Base-by-base conservation (phyloP, 805 yeast genomes). In the Alloascoidea hylecoeti region DNA sequence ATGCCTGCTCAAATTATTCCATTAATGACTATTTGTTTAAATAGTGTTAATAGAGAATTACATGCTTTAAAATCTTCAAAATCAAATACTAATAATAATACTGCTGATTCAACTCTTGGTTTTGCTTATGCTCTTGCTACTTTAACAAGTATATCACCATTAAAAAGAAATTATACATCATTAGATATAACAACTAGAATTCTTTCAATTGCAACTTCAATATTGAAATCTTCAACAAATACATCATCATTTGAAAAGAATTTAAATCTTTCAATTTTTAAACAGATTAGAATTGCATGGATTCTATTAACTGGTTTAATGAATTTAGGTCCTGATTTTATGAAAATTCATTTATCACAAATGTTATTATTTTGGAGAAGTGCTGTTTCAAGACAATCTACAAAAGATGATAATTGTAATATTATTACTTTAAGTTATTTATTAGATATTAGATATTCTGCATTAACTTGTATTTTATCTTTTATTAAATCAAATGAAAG, bases 331-430 rank as follows among this genome's bases (percentile, higher is more conserved):
- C 65, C 66, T 13, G 57, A 62, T 16, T 69, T 72, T 40, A 58
- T 81, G 28, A 59, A 64, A 37, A 60, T 72, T 40, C 78, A 77
- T 44, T 57, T 68, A 12, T 65, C 75, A 2, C 84, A 77, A 45
- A 60, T 81, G 37, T 53, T 80, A 35, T 52, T 63, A 5, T 60
- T 79, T 40, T 81, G 88, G 88, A 75, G 75, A 43, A 65, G 69
- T 34, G 58, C 77, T 4, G 48, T 75, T 30, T 66, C 72, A 1
- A 48, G 48, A 37, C 56, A 51, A 3, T 38, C 46, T 13, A 71
- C 70, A 35, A 60, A 70, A 2, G 64, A 68, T 39, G 63, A 67
- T 12, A 59, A 67, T 13, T 49, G 55, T 2, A 51, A 50, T 18
- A 57, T 53, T 17, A 42, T 45, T 5, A 52, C 56, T 19, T 52